Conservation (phyloP, 2,329 filamentous ascomycete species). For the Colletotrichum musicola region DNA sequence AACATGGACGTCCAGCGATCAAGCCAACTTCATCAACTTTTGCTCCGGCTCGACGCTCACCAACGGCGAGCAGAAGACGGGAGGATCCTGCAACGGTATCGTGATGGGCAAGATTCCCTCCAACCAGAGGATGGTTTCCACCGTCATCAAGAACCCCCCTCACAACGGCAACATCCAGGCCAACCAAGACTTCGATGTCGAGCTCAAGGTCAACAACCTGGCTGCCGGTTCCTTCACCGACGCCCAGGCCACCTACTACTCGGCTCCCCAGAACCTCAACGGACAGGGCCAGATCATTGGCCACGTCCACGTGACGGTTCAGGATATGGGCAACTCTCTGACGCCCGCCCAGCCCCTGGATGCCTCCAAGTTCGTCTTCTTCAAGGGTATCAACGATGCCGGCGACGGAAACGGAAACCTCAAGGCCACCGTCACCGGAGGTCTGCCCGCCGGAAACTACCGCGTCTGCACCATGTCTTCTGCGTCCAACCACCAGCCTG, state of each 20-base stretch:
- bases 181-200: conserved; percentile 64
- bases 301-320: conserved; percentile 71
- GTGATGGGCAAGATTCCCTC: conserved; percentile 72
- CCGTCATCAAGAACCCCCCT: conserved; percentile 65
- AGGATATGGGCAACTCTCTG: conserved; percentile 64
- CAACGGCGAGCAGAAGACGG: conserved; percentile 69
- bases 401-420: conserved; percentile 69
- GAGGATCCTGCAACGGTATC: conserved; percentile 74
- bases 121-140: conserved; percentile 68
- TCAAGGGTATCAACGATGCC: conserved; percentile 75
- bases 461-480: conserved; percentile 74
- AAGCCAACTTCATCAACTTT: conserved; percentile 74
- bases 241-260: conserved; percentile 70
- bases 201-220: conserved; percentile 66
- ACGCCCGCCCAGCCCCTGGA: conserved; percentile 67
- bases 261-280: conserved; percentile 68
- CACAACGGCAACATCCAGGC: conserved; percentile 62
- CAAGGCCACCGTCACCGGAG: conserved; percentile 65
- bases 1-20: conserved; percentile 56
- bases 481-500: conserved; percentile 75
- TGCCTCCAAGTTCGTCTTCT: conserved; percentile 68
- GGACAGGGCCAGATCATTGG: conserved; percentile 65
- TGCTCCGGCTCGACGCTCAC: conserved; percentile 67
- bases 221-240: conserved; percentile 72
- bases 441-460: conserved; percentile 73